Evolutionary conservation across 202 grass and related monocot species (phyloP), one percentile per base, ranked within the genome.

Genomic region (Musa balbisiana): DNA sequence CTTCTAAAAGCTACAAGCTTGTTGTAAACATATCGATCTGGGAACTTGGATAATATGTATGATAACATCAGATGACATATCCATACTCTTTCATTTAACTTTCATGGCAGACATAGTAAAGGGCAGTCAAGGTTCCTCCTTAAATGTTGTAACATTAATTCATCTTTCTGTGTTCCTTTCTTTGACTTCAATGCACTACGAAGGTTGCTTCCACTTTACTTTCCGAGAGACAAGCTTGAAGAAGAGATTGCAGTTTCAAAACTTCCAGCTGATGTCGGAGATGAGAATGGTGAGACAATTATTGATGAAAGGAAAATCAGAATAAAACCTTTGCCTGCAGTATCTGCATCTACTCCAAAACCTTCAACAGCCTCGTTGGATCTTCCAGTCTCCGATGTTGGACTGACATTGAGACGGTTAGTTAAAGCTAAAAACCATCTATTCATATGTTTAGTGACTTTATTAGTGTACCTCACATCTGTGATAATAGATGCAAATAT

Each of bases 251-350:
- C 93, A 29, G 68, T 81, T 10, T 82, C 84, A 22, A 97, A 97
- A 74, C 86, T 97, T 80, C 93, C 93, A 77, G 85, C 93, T 80
- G 93, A 93, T 91, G 90, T 97, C 63, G 93, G 93, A 67, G 93
- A 97, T 78, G 93, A 97, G 86, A 97, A 97, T 89, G 93, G 93
- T 51, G 90, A 97, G 66, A 92, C 93, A 27, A 76, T 97, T 81
- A 97, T 97, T 71, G 86, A 97, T 84, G 93, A 97, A 85, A 85
- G 93, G 62, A 93, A 97, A 87, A 97, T 97, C 81, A 91, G 93
- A 86, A 97, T 93, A 87, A 97, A 89, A 82, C 83, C 93, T 49
- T 83, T 97, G 62, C 93, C 93, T 50, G 86, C 85, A 67, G 76
- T 86, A 23, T 76, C 81, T 60, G 63, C 65, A 75, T 53, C 79